Evolutionary conservation across 2,329 filamentous ascomycete genomes (phyloP).

Genomic region (Blumeriella jaapii): DNA sequence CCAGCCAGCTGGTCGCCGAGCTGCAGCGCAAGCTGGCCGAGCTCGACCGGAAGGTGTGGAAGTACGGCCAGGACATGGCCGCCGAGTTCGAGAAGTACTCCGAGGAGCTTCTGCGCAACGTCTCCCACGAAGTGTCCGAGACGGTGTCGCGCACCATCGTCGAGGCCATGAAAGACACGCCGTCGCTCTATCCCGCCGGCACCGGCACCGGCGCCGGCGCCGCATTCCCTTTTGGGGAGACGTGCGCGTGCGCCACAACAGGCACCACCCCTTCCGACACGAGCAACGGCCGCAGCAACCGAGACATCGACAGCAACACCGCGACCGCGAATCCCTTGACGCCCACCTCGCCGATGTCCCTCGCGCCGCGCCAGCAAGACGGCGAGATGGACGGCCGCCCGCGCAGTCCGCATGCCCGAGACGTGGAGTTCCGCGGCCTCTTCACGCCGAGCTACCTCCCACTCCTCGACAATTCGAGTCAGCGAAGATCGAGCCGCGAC

Average conservation of each 20-base stretch:
- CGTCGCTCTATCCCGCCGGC: slow-evolving; percentile 20
- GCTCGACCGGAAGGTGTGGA: slow-evolving; percentile 44
- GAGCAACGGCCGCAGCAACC: no score
- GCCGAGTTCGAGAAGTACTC: slow-evolving; percentile 45
- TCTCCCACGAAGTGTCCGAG: slow-evolving; percentile 36
- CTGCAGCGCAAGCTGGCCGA: slow-evolving; percentile 31
- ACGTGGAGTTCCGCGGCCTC: slow-evolving; percentile 48
- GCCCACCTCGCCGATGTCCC: no score
- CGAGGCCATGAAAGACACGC: slow-evolving; percentile 19
- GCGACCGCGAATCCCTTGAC: no score
- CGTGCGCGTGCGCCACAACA: no score
- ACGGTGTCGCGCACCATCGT: slow-evolving; percentile 34
- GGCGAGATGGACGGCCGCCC: slow-evolving; percentile 28
- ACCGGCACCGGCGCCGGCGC: slow-evolving; percentile 17
- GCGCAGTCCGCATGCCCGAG: slow-evolving; percentile 40
- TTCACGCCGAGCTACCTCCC: slow-evolving; percentile 53
- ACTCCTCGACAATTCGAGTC: slow-evolving; percentile 37
- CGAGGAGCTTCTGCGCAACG: slow-evolving; percentile 36
- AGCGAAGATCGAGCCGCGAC: slow-evolving; percentile 19
- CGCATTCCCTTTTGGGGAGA: no score
- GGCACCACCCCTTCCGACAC: no score
- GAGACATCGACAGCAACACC: no score
- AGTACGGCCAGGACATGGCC: slow-evolving; percentile 45
- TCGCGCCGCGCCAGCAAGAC: no score
- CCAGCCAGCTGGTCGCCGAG: slow-evolving; percentile 32